Conservation (phyloP, 2,329 filamentous ascomycete genomes). For the Exophiala bonariae region DNA sequence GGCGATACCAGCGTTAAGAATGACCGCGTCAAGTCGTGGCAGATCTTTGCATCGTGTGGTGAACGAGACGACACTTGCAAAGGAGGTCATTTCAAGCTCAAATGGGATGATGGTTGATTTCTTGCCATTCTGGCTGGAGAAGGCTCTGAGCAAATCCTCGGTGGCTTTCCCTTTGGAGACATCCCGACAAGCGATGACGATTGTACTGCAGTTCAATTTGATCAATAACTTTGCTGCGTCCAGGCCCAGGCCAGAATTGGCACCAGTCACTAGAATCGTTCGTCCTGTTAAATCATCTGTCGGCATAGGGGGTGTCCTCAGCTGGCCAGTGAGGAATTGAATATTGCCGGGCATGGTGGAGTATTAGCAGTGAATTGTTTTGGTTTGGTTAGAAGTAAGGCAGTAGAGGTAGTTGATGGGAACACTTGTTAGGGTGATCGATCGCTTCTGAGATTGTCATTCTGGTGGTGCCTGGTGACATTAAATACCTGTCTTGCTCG, state of each 20-base stretch:
- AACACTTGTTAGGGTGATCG: no score
- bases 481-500: no score
- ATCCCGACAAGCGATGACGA: conserved; percentile 47
- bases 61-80: conserved; percentile 39
- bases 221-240: conserved; percentile 46
- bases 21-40: conserved; percentile 36
- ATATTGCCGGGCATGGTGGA: conserved; percentile 6
- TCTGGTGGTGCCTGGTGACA: no score
- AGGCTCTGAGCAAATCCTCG: conserved; percentile 32
- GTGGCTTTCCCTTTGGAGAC: conserved; percentile 39
- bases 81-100: conserved; percentile 39
- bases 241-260: conserved; percentile 46
- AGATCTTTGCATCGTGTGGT: conserved; percentile 32
- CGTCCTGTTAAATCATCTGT: conserved; percentile 32
- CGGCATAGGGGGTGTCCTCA: conserved; percentile 20
- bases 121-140: conserved; percentile 2
- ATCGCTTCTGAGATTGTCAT: no score
- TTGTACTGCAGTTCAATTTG: conserved; percentile 39
- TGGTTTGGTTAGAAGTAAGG: no score
- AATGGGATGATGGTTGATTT: conserved; percentile 23
- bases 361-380: no score
- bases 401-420: no score
- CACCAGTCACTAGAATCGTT: conserved; percentile 46
- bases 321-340: conserved; percentile 20
- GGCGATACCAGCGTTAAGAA: conserved; percentile 47